These are phyloP conservation scores for Pichia gijzeniarum DNA, from an alignment of 805 yeast genomes.

Conservation along the genomic window DNA sequence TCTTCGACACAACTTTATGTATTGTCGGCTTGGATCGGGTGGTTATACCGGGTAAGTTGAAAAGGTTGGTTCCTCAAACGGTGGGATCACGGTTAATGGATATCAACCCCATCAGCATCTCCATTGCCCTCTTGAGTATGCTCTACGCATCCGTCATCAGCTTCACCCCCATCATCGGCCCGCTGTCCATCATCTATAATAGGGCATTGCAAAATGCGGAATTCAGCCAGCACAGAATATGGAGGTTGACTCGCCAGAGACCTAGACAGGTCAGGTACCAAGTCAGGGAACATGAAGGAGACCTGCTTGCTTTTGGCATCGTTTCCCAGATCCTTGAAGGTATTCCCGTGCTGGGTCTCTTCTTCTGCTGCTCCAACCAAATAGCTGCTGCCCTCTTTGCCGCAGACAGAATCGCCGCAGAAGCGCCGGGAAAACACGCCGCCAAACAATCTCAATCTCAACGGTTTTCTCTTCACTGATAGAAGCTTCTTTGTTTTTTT, in stretches of 20 bases:
- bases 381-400: constrained; percentile 63
- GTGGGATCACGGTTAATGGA: constrained; percentile 20
- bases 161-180: constrained; percentile 24
- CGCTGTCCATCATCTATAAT: constrained; percentile 16
- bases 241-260: constrained; percentile 22
- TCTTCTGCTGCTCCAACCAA: constrained; percentile 54
- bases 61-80: constrained; percentile 24
- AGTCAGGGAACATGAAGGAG: constrained; percentile 29
- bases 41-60: constrained; percentile 30
- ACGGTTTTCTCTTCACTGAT: neutral
- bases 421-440: no score
- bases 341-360: constrained; percentile 36
- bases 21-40: constrained; percentile 22
- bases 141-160: constrained; percentile 17
- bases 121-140: neutral
- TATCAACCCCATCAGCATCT: constrained; percentile 10
- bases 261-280: constrained; percentile 23
- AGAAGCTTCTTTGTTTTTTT: neutral
- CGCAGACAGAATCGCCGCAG: constrained; percentile 20
- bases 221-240: constrained; percentile 18
- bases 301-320: constrained; percentile 45
- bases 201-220: constrained; percentile 17
- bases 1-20: constrained; percentile 27
- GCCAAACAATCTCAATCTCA: no score
- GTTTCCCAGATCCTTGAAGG: constrained; percentile 45